A percentile compares a stretch with the other conserved stretches of the same genome.
Evolutionary conservation across 139 green algal genomes (phyloP).

Genomic region (Spirogloea muscicola): DNA sequence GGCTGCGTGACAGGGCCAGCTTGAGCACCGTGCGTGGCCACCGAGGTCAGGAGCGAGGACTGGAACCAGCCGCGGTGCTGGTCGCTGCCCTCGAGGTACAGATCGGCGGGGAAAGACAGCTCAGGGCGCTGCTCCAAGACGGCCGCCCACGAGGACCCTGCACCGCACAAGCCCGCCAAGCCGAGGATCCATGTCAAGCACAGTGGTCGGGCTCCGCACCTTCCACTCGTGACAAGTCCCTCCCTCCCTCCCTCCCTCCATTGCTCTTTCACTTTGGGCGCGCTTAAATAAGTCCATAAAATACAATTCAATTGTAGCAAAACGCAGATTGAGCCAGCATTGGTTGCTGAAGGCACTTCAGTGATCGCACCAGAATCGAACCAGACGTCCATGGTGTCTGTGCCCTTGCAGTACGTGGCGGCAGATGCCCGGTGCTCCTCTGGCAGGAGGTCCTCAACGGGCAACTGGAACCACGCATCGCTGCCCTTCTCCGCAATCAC

Average conservation of each 20-base stretch:
- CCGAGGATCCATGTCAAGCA: too few relatives aligned
- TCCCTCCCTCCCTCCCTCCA: too few relatives aligned
- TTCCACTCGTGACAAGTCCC: too few relatives aligned
- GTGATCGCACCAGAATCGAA: constrained; percentile 94
- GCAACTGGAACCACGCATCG: constrained; percentile 76
- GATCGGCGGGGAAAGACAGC: constrained; percentile 76
- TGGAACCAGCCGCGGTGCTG: constrained; percentile 99
- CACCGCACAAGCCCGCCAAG: background rate
- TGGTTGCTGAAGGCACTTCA: too few relatives aligned
- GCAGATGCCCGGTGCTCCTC: constrained; percentile 54
- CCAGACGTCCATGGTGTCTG: constrained; percentile 99
- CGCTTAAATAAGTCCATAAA: too few relatives aligned
- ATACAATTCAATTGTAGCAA: too few relatives aligned
- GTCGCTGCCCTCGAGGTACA: constrained; percentile 97
- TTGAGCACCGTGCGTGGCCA: constrained; percentile 57
- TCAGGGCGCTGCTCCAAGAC: constrained; percentile 62
- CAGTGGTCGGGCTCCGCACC: too few relatives aligned
- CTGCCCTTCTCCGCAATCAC: constrained; percentile 68
- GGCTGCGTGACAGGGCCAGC: background rate
- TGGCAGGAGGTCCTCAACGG: constrained; percentile 84
- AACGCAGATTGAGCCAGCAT: too few relatives aligned
- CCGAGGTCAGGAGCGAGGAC: constrained; percentile 84
- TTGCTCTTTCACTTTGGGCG: too few relatives aligned
- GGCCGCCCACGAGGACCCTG: constrained; percentile 55
- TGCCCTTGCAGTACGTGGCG: constrained; percentile 63